Percentiles rank a stretch among this genome's conserved stretches.
phyloP scores from a whole-genome alignment of 192 early-diverging fungal species.

The Chytriomyces sp. region DNA sequence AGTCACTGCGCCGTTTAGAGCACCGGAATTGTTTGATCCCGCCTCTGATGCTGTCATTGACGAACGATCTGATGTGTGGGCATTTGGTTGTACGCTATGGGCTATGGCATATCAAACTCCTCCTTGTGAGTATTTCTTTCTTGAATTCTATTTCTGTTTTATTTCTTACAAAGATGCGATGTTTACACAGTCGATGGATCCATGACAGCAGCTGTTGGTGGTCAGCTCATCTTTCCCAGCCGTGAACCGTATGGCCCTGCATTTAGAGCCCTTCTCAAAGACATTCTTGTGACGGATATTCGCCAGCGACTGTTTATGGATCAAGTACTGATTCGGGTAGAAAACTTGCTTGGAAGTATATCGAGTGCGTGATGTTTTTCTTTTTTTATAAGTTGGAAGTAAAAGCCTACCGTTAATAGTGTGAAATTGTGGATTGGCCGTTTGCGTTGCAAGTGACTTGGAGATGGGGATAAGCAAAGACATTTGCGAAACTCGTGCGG shows the following conservation, averaged over 20 bases:
- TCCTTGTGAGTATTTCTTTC: too few species aligned
- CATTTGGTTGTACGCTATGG: constrained; percentile 59
- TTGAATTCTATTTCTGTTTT: constrained; percentile 10
- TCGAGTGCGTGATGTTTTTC: background rate
- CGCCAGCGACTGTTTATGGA: constrained; percentile 13
- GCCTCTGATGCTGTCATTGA: constrained; percentile 38
- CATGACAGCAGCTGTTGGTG: constrained; percentile 50
- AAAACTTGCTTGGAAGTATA: constrained; percentile 18
- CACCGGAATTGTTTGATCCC: constrained; percentile 61
- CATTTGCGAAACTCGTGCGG: too few species aligned
- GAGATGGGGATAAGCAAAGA: too few species aligned
- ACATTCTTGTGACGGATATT: constrained; percentile 29
- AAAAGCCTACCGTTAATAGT: background rate
- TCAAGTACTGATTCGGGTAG: constrained; percentile 5
- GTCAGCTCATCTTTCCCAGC: constrained; percentile 45
- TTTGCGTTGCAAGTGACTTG: background rate
- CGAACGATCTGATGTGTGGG: constrained; percentile 54
- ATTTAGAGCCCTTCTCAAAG: constrained; percentile 29
- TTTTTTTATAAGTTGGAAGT: background rate
- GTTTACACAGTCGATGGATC: constrained; percentile 49
- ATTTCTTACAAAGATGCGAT: background rate
- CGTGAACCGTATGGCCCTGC: constrained; percentile 25
- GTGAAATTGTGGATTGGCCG: background rate
- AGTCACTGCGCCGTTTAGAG: constrained; percentile 55
- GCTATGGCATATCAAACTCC: constrained; percentile 52